These are phyloP conservation scores for Leccinum pallidistipes DNA, from an alignment of 1,284 basidiomycete species.

Conservation along the genomic window DNA sequence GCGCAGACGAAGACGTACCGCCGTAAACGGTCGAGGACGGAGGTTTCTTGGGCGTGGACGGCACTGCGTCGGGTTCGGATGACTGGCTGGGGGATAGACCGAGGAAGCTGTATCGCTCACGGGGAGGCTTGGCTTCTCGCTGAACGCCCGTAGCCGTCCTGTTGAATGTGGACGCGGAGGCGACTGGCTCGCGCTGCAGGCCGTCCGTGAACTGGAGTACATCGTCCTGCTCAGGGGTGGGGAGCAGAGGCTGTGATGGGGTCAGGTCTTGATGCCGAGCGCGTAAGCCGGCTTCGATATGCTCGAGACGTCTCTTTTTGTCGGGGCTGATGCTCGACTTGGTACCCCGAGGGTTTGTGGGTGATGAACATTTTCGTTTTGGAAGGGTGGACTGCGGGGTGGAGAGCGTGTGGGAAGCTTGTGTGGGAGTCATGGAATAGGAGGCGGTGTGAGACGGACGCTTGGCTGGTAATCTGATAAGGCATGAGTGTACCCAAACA, in stretches of 20 bases:
- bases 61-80: neutral
- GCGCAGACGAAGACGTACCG: neutral
- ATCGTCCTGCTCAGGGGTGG: no score
- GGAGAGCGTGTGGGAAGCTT: neutral
- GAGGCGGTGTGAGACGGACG: neutral
- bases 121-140: neutral
- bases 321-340: neutral
- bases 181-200: no score
- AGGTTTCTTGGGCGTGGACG: neutral
- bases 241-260: no score
- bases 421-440: neutral
- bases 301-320: constrained; percentile 11
- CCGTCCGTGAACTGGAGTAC: no score
- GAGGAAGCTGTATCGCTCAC: constrained; percentile 24
- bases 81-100: constrained; percentile 7
- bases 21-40: neutral
- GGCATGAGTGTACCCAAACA: neutral
- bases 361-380: constrained; percentile 3
- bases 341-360: neutral
- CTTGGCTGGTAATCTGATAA: constrained; percentile 7
- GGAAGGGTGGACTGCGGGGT: constrained; percentile 4
- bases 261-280: constrained; percentile 3
- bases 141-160: neutral
- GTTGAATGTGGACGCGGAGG: constrained; percentile 3
- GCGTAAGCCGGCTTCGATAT: constrained; percentile 18